Conservation (phyloP, 2,329 filamentous ascomycete genomes). For the Nemania serpens region DNA sequence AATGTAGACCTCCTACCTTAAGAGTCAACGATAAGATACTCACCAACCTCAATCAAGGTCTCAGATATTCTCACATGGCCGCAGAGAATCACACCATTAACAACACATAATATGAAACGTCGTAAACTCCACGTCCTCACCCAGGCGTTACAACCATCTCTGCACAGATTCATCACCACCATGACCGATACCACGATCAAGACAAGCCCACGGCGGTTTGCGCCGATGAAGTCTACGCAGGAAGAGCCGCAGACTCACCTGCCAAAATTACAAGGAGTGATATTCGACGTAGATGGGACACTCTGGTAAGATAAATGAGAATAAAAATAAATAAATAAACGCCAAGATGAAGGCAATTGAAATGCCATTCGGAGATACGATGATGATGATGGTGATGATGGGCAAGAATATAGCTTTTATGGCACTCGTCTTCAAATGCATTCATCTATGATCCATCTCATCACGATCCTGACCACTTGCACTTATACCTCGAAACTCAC, state of each 20-base stretch:
- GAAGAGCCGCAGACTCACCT: constrained; percentile 40
- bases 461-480: no score
- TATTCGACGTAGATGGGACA: constrained; percentile 97
- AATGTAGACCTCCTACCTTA: neutral
- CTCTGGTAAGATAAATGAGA: constrained; percentile 68
- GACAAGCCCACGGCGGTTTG: constrained; percentile 54
- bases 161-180: constrained; percentile 43
- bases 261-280: constrained; percentile 60
- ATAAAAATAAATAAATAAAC: neutral
- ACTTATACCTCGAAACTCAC: no score
- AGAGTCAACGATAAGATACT: no score
- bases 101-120: constrained; percentile 14
- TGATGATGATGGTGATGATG: no score
- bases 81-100: neutral
- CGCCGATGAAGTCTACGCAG: constrained; percentile 54
- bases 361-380: neutral
- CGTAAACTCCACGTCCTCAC: constrained; percentile 4
- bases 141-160: constrained; percentile 18
- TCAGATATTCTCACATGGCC: neutral
- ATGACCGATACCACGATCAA: constrained; percentile 47
- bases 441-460: no score
- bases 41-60: neutral
- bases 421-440: no score
- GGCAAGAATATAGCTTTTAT: no score
- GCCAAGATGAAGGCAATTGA: neutral